Evolutionary conservation across 176 grass and related monocot species (phyloP), one percentile per base, ranked within the genome.

Genomic region (Elymus sibiricus): DNA sequence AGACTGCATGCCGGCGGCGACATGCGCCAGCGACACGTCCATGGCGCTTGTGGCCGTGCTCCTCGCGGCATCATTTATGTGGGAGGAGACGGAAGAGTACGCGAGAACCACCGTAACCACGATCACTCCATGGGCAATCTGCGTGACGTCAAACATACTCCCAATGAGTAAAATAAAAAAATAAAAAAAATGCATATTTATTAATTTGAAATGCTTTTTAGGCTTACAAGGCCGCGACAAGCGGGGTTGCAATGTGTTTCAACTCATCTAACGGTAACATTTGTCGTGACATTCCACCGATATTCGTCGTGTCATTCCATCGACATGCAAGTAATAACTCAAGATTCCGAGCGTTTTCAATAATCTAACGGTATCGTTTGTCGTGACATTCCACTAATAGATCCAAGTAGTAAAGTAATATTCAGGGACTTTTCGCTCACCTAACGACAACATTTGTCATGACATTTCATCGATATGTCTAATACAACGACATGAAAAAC

Each of bases 1-100:
- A 17, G 25, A 51, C 1, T 64, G 78, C 51, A 86, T 31, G 83
- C 60, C 76, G 53, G 64, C 53, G 39, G 70, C 64, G 24, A 82
- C 2, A 40, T 63, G 88, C 29, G 9, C 22, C 49, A 86, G 17
- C 17, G 72, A 25, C 16, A 27, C 24, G 0, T 47, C 40, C 79
- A 86, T 32, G 63, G n/a, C 3, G 16, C 19, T 59, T 4, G 13
- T 47, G 13, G 44, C 13, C 13, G 44, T 13, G 13, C 44, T 15
- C 4, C 44, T 0, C 2, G 49, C 31, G 5, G 6, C 44, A 47
- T 47, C 24, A 8, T 28, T 24, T 1, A 61, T 46, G 4, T 17
- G 17, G 51, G n/a, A 25, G 0, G 31, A 13, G 24, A 2, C 6
- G 24, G 12, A 26, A 15, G 9, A 26, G 35, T 40, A 68, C 0